Evolutionary conservation across 106 monocot species (phyloP).

Genomic region (Xerophyta viscosa): DNA sequence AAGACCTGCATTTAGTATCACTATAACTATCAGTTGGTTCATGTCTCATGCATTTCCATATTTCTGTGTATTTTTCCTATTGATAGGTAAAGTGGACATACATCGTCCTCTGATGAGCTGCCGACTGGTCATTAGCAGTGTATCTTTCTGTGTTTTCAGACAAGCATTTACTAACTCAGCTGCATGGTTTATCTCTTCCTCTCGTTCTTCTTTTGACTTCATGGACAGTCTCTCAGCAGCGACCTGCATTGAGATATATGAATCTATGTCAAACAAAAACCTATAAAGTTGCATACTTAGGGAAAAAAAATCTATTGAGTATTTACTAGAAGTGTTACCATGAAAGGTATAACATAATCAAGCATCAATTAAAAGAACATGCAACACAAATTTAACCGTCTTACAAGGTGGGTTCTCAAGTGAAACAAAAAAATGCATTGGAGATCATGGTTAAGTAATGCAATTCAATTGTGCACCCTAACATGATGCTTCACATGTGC

Average conservation of each 20-base stretch:
- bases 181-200: conserved; percentile 65
- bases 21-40: too few relatives aligned
- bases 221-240: conserved; percentile 78
- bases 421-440: too few relatives aligned
- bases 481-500: too few relatives aligned
- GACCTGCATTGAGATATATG: conserved; percentile 34
- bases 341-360: neutral
- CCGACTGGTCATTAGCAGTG: conserved; percentile 78
- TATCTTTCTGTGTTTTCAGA: conserved; percentile 71
- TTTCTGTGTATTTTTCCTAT: too few relatives aligned
- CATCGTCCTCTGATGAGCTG: conserved; percentile 84
- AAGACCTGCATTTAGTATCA: too few relatives aligned
- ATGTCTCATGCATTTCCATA: too few relatives aligned
- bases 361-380: neutral
- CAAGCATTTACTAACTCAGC: conserved; percentile 65
- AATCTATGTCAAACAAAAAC: neutral
- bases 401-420: too few relatives aligned
- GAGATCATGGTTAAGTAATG: too few relatives aligned
- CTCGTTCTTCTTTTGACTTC: conserved; percentile 60
- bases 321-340: neutral
- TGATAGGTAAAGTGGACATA: too few relatives aligned
- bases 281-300: neutral
- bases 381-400: too few relatives aligned
- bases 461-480: too few relatives aligned
- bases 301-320: too few relatives aligned